A percentile compares a stretch with the other conserved stretches of the same genome.
These are phyloP conservation scores for Camillea tinctor DNA, from an alignment of 2,329 filamentous ascomycete genomes.

Conservation along the genomic window DNA sequence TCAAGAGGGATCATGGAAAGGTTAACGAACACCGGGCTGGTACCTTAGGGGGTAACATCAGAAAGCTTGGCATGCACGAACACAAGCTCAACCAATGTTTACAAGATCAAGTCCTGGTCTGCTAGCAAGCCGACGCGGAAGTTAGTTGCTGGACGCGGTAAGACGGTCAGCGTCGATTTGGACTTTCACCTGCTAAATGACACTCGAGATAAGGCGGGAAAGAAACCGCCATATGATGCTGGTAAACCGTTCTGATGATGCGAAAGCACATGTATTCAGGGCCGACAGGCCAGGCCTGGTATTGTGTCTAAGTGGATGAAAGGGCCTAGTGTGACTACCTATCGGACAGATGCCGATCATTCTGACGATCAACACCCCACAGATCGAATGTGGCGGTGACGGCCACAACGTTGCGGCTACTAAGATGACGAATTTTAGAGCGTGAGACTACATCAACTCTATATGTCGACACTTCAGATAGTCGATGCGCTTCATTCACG, in stretches of 20 bases:
- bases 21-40: not conserved
- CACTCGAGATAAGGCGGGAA: not conserved
- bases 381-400: not conserved
- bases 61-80: constrained; percentile 4
- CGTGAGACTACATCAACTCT: not conserved
- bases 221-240: not conserved
- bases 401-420: not conserved
- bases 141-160: not conserved
- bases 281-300: not conserved
- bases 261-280: not conserved
- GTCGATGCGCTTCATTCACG: not conserved
- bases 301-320: not conserved
- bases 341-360: not conserved
- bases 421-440: not conserved
- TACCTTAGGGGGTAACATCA: not conserved
- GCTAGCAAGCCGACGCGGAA: not conserved
- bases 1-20: not conserved
- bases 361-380: not conserved
- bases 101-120: not conserved
- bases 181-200: not conserved
- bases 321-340: not conserved
- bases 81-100: not conserved
- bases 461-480: not conserved
- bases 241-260: not conserved
- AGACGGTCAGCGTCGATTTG: not conserved